Base-by-base conservation (phyloP, 1,284 basidiomycete species). In the Heterobasidion parviporum region DNA sequence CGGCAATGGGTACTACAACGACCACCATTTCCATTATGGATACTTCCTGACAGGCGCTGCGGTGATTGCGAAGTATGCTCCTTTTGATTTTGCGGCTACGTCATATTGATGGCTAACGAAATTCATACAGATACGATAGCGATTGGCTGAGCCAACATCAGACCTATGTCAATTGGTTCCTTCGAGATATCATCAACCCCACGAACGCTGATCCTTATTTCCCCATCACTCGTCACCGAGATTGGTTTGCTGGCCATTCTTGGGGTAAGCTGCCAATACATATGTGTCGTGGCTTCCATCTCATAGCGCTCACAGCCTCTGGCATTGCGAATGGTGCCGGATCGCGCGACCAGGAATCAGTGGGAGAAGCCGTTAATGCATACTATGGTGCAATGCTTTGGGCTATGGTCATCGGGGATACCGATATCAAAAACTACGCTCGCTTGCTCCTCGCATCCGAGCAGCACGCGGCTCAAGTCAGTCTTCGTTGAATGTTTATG, bases 211-310 rank as follows among this genome's bases (percentile, higher is more conserved):
- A 71, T 53, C 65, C 65, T 6, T 68, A 62, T 54, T 71, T 70
- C 59, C 61, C 70, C 8, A 62, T 70, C n/a, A 63, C 68, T 16
- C 64, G 69, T 15, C 65, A 63, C 53, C 64, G 64, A 10, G 70
- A 71, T 44, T 70, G 67, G 68, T 71, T 70, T 56, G 67, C 69
- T 20, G 70, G 70, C 0, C 70, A 71, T 57, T 71, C 69, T 1
- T 71, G 70, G 70, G 69, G 69, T 70, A 61, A 36, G 57, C 34
- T 32, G 44, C 14, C 15, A 1, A 14, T 52, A n/a, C 16, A 10
- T 26, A n/a, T 45, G 6, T 36, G n/a, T 41, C 38, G 3, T 8
- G 10, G 38, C 10, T 41, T 20, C 8, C 1, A 12, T 50, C 10
- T 36, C 26, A 36, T 6, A 14, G 6, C 14, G 6, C 26, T 34